Conservation (phyloP, 345 rosid species). For the Excoecaria agallocha region DNA sequence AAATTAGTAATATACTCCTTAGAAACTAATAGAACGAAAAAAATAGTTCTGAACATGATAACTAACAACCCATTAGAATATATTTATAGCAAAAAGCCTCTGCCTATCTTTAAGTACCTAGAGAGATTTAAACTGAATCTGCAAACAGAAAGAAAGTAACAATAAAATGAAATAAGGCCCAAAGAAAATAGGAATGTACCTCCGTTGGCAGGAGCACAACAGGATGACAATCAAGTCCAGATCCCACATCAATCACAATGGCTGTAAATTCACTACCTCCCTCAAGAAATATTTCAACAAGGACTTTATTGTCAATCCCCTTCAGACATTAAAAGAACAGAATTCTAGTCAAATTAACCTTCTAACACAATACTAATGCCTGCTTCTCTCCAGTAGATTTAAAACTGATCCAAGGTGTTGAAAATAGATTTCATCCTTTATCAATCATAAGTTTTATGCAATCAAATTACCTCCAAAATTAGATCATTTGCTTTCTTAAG, state of each 20-base stretch:
- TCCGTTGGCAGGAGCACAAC: constrained; percentile 85
- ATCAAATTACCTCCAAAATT: constrained; percentile 58
- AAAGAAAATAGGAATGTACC: constrained; percentile 42
- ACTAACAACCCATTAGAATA: not conserved
- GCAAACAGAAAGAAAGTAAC: not conserved
- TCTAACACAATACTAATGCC: constrained; percentile 7
- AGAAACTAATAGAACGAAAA: not conserved
- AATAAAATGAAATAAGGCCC: not conserved
- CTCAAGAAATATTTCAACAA: constrained; percentile 78
- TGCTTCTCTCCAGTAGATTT: constrained; percentile 1
- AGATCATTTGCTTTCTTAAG: constrained; percentile 63
- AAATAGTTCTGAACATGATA: not conserved
- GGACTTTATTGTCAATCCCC: constrained; percentile 80
- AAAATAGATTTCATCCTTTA: not conserved
- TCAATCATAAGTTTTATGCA: not conserved
- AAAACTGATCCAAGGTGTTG: constrained; percentile 13
- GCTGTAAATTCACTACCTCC: constrained; percentile 91
- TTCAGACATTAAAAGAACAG: constrained; percentile 24
- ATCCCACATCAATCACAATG: constrained; percentile 87
- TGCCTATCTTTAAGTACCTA: not conserved
- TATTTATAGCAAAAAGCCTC: not conserved
- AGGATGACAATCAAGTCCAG: constrained; percentile 68
- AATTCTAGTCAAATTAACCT: constrained; percentile 11
- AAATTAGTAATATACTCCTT: not conserved
- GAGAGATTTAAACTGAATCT: not conserved